Evolutionary conservation across 78 protist genomes (phyloP), one percentile per base, ranked within the genome.

Genomic region (Mastigamoeba balamuthi): DNA sequence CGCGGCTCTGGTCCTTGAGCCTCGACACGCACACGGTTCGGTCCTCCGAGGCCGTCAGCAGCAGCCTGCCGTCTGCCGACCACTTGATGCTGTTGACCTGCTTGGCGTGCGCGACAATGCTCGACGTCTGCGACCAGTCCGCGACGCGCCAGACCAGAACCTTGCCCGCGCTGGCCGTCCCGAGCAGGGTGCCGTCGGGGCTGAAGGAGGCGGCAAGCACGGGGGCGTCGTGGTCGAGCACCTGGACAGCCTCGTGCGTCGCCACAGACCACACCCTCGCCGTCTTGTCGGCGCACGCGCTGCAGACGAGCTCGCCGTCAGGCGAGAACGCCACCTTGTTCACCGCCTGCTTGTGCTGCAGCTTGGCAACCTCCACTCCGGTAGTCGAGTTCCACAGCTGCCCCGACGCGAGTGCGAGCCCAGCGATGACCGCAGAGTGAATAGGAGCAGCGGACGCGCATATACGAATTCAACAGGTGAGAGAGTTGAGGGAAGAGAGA

Each of bases 261-360:
- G n/a, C n/a, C n/a, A 72, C 27, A 52, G 53, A 44, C 76, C 77
- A 75, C 5, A 85, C 89, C 17, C 66, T 29, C n/a, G 74, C 58
- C 10, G 74, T 1, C 3, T 36, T 10, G 52, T 85, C 89, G 28
- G 69, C 84, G 23, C 79, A 79, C 10, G 82, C 82, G 4, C 80
- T 76, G 17, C 17, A 25, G 0, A 85, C 6, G 5, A 25, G 9
- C 2, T 25, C 37, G 39, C 71, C 80, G 66, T 74, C 30, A 1
- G 37, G 9, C 9, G 77, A 69, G 52, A 72, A 73, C 1, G 71
- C 23, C 33, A 78, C 66, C 66, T 74, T 36, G 6, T 53, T 27
- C 35, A 84, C 72, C 0, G 75, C 65, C 40, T 74, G 36, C 30
- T 78, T 77, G 40, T 84, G 88, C n/a, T n/a, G n/a, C 42, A 77